These are phyloP conservation scores for Pythium aquatile DNA, from an alignment of 352 stramenopile species.

Conservation along the genomic window DNA sequence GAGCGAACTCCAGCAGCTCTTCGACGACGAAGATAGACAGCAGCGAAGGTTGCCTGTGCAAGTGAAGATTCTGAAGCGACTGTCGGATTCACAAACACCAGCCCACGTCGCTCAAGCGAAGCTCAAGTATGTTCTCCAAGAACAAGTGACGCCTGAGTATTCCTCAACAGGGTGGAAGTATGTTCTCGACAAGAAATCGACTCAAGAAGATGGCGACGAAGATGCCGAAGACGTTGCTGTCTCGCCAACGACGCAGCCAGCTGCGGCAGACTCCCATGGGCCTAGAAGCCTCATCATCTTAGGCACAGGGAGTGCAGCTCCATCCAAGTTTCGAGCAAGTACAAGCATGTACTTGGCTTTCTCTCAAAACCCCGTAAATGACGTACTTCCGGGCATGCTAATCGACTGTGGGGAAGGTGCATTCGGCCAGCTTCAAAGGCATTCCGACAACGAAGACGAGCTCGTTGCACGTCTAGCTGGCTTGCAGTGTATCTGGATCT, in stretches of 20 bases:
- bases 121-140: conserved; percentile 36
- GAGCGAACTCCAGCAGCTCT: not conserved
- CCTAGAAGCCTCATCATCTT: conserved; percentile 82
- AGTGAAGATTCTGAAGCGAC: conserved; percentile 32
- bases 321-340: conserved; percentile 96
- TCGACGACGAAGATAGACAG: not conserved
- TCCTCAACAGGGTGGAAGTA: conserved; percentile 41
- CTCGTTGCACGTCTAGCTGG: conserved; percentile 40
- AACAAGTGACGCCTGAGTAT: conserved; percentile 32
- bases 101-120: conserved; percentile 56
- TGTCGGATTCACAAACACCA: not conserved
- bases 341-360: conserved; percentile 91
- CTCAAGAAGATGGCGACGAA: conserved; percentile 8
- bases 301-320: conserved; percentile 94
- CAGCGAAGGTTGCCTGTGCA: conserved; percentile 17
- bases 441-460: conserved; percentile 36
- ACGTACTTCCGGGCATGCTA: conserved; percentile 54
- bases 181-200: conserved; percentile 17
- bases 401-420: conserved; percentile 96
- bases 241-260: not conserved
- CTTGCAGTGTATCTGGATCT: conserved; percentile 94
- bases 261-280: not conserved
- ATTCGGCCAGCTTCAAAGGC: conserved; percentile 87
- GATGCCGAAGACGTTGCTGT: not conserved
- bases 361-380: conserved; percentile 1